Conservation (phyloP, 768 basidiomycete species). For the Termitomyces heimii region DNA sequence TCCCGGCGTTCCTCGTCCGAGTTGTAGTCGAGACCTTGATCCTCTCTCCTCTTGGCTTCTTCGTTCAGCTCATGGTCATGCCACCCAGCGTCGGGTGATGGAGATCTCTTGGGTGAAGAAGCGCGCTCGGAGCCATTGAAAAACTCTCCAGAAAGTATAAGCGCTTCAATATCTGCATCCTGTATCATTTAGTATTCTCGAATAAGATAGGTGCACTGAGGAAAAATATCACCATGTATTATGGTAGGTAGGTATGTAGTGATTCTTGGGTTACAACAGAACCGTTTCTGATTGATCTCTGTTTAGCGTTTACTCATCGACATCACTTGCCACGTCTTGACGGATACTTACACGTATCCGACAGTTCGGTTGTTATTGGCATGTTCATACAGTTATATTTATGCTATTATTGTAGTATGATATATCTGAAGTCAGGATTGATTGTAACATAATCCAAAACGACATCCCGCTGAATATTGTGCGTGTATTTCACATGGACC, state of each 20-base stretch:
- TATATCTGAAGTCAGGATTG: not conserved
- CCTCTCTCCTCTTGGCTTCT: constrained; percentile 27
- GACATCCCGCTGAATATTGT: too few species aligned
- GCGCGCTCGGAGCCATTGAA: constrained; percentile 52
- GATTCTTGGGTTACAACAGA: not conserved
- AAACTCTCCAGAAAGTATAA: constrained; percentile 56
- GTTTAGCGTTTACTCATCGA: constrained; percentile 1
- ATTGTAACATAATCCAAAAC: too few species aligned
- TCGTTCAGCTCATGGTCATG: constrained; percentile 42
- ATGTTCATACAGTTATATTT: not conserved
- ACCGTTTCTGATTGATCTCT: not conserved
- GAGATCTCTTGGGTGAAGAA: constrained; percentile 60
- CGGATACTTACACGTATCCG: not conserved
- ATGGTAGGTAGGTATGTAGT: too few species aligned
- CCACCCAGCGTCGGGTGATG: constrained; percentile 54
- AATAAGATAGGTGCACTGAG: not conserved
- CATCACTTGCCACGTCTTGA: not conserved
- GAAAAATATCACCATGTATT: constrained; percentile 4
- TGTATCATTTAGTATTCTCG: constrained; percentile 7
- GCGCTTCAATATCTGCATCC: constrained; percentile 22
- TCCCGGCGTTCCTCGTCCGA: constrained; percentile 33
- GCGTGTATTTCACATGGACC: too few species aligned
- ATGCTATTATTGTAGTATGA: not conserved
- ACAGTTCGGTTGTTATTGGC: not conserved
- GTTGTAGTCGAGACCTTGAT: constrained; percentile 39